phyloP scores from a whole-genome alignment of 202 grass and related monocot species.

The Dendrocalamus latiflorus region DNA sequence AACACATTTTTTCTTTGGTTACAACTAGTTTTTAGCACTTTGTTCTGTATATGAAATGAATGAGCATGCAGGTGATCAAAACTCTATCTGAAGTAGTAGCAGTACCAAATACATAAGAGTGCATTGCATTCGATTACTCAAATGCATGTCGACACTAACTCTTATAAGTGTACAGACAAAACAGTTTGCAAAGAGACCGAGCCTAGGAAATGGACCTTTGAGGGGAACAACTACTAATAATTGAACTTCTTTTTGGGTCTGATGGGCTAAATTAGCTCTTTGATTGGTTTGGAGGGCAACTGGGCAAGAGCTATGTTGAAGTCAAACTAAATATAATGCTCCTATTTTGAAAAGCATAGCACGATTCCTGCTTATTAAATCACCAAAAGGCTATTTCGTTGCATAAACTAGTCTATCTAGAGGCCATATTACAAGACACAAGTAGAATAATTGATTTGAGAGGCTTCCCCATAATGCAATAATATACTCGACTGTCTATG shows the following conservation, averaged over 20 bases:
- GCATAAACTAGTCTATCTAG: not conserved
- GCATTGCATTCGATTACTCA: not conserved
- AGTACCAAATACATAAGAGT: not conserved
- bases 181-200: slow-evolving; percentile 16
- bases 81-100: not conserved
- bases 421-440: slow-evolving; percentile 21
- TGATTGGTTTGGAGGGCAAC: slow-evolving; percentile 14
- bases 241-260: not conserved
- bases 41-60: not conserved
- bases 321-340: slow-evolving; percentile 29
- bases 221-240: slow-evolving; percentile 12
- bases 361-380: slow-evolving; percentile 9
- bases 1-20: not conserved
- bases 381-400: not conserved
- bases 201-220: slow-evolving; percentile 8
- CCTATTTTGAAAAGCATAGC: not conserved
- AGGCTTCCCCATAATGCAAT: not conserved
- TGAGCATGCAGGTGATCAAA: not conserved
- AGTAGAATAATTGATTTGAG: not conserved
- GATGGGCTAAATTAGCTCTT: slow-evolving; percentile 14
- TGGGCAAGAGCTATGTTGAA: not conserved
- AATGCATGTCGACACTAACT: not conserved
- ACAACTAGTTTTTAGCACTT: not conserved
- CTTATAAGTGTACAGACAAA: not conserved
- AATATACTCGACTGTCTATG: not conserved